Conservation (phyloP, 305 asterid genomes). For the Fraxinus sp. region DNA sequence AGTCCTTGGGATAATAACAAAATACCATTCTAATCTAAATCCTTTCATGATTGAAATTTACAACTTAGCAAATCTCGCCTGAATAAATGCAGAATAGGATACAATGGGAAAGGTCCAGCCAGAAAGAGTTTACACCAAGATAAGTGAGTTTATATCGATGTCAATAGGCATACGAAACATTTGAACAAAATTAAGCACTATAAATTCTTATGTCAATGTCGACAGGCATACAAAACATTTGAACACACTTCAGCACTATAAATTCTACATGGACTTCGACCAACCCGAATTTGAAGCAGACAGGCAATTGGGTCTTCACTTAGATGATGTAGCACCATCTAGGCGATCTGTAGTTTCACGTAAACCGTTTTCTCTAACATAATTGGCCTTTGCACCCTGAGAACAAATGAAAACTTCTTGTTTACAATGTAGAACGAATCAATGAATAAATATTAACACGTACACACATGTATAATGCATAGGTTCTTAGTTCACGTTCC, state of each 20-base stretch:
- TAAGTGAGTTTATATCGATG: background rate
- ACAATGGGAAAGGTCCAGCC: background rate
- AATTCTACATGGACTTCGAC: background rate
- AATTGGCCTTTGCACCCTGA: slow-evolving; percentile 55
- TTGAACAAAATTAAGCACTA: background rate
- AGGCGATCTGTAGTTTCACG: slow-evolving; percentile 33
- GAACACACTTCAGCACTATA: background rate
- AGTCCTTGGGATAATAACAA: background rate
- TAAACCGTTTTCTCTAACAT: slow-evolving; percentile 42
- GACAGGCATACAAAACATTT: background rate
- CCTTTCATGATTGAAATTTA: background rate
- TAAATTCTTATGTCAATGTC: background rate
- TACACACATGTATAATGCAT: background rate
- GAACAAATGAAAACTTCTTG: slow-evolving; percentile 20
- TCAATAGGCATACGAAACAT: background rate
- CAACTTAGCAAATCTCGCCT: background rate
- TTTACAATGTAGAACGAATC: background rate
- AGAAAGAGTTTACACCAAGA: background rate
- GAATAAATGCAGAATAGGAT: background rate
- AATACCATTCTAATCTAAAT: background rate
- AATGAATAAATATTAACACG: background rate
- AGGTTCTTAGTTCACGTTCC: background rate
- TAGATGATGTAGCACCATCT: slow-evolving; percentile 18
- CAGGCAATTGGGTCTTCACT: slow-evolving; percentile 2
- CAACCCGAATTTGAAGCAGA: background rate